Evolutionary conservation across 768 basidiomycete species (phyloP).

Genomic region (Rhodosporidiobolus odoratus): DNA sequence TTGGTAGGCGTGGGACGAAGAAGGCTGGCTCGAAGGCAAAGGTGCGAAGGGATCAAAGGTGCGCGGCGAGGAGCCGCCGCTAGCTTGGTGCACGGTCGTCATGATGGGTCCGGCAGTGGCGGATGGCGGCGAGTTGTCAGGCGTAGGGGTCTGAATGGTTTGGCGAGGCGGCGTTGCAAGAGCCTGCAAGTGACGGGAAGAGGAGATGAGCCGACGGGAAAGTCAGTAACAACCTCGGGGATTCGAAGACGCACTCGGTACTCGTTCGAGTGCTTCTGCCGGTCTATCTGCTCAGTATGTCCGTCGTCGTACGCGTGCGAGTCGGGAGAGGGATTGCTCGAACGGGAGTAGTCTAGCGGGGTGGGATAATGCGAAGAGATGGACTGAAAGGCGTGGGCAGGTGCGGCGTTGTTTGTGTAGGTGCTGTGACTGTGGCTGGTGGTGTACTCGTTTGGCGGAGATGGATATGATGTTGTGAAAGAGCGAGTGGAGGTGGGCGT

Average conservation of each 20-base stretch:
- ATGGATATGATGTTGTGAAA: neutral
- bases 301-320: too few relatives aligned
- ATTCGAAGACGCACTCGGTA: neutral
- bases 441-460: neutral
- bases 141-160: neutral
- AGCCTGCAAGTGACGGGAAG: neutral
- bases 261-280: too few relatives aligned
- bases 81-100: neutral
- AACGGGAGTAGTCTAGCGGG: too few relatives aligned
- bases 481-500: neutral
- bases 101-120: neutral
- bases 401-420: neutral
- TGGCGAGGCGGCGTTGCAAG: neutral
- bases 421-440: too few relatives aligned
- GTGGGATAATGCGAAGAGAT: neutral
- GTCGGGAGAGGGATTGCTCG: too few relatives aligned
- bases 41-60: conserved; percentile 31
- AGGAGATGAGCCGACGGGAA: neutral
- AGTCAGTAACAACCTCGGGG: neutral
- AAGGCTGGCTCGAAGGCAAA: conserved; percentile 7
- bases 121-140: neutral
- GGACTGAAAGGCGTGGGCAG: neutral
- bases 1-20: neutral
- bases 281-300: too few relatives aligned
- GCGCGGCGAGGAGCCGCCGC: neutral